Conservation (phyloP, 2,329 filamentous ascomycete genomes). For the Ascochyta lentis region DNA sequence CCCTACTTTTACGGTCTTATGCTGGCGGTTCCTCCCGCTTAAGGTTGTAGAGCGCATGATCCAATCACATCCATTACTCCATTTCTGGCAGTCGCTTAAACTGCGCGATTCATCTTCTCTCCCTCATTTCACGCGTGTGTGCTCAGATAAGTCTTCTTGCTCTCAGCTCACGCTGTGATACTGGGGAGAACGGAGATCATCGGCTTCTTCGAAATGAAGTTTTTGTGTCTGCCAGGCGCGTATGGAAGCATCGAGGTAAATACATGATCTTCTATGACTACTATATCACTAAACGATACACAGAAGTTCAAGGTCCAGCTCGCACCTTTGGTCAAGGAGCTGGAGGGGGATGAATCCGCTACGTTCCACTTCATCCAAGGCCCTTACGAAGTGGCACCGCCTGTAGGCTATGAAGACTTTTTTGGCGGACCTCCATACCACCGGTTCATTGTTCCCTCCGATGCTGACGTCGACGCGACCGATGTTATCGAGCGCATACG, state of each 20-base stretch:
- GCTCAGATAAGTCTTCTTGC: not conserved
- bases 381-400: constrained; percentile 31
- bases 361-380: constrained; percentile 37
- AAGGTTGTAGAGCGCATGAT: not conserved
- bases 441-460: constrained; percentile 32
- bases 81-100: not conserved
- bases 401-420: constrained; percentile 37
- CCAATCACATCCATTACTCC: too few species aligned
- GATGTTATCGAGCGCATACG: constrained; percentile 55
- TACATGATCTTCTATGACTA: not conserved
- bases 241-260: constrained; percentile 35
- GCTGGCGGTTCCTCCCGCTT: not conserved
- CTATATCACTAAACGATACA: not conserved
- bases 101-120: not conserved
- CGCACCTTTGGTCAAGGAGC: constrained; percentile 34
- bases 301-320: constrained; percentile 40
- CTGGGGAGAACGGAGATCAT: not conserved
- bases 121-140: not conserved
- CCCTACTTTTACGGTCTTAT: not conserved
- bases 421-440: constrained; percentile 38
- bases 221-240: constrained; percentile 35
- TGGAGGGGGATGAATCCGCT: constrained; percentile 29
- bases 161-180: not conserved
- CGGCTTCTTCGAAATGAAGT: constrained; percentile 15
- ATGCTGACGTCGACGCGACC: constrained; percentile 20